Percentiles rank a stretch among this genome's conserved stretches.
Conservation (phyloP, 176 grass and related monocot genomes). For the Juncus effusus region DNA sequence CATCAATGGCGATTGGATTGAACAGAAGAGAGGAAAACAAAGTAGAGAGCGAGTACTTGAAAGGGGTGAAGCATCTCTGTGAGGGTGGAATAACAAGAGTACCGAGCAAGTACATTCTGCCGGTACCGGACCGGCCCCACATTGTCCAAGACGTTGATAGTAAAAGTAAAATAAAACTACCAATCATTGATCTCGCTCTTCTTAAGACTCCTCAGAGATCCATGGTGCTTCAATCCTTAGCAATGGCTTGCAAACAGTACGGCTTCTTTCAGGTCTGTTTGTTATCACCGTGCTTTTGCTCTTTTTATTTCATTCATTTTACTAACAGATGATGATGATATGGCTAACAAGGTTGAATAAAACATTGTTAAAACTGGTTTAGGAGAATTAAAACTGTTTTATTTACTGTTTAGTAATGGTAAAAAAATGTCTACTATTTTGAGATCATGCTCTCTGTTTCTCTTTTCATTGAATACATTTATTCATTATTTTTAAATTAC, state of each 20-base stretch:
- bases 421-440: too few relatives aligned
- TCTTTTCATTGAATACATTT: too few relatives aligned
- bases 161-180: constrained; percentile 25
- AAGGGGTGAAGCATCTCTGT: constrained; percentile 62
- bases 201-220: constrained; percentile 43
- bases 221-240: constrained; percentile 40
- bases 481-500: too few relatives aligned
- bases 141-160: background rate
- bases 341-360: too few relatives aligned
- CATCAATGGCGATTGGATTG: background rate
- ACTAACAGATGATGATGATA: too few relatives aligned
- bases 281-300: too few relatives aligned
- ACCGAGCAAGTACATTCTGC: constrained; percentile 54
- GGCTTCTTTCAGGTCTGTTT: constrained; percentile 80
- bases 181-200: constrained; percentile 53
- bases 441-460: too few relatives aligned
- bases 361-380: too few relatives aligned
- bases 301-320: too few relatives aligned
- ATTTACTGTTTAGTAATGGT: too few relatives aligned
- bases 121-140: constrained; percentile 43
- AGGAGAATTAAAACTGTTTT: too few relatives aligned
- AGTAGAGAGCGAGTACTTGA: constrained; percentile 4
- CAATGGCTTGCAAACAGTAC: constrained; percentile 52
- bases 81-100: constrained; percentile 50
- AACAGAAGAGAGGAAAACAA: constrained; percentile 15